A percentile compares a stretch with the other conserved stretches of the same genome.
These are phyloP conservation scores for Ustilago bromivora DNA, from an alignment of 1,284 basidiomycete species.

Conservation along the genomic window DNA sequence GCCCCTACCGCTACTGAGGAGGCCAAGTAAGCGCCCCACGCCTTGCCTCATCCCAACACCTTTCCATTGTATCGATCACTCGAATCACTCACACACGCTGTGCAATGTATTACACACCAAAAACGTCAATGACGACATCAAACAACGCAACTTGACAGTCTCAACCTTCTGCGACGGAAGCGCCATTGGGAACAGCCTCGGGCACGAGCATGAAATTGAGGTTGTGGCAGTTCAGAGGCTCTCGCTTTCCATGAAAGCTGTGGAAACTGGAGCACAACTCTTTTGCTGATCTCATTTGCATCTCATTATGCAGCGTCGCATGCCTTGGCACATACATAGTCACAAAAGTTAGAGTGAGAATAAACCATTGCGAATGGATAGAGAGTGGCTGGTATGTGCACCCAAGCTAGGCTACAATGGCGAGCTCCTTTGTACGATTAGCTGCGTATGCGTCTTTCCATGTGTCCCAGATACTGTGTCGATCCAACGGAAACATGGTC, in stretches of 20 bases:
- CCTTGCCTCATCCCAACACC: not conserved
- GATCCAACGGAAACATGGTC: not conserved
- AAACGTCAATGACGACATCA: not conserved
- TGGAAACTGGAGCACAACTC: not conserved
- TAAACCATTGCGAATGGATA: not conserved
- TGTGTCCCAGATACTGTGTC: slow-evolving; percentile 63
- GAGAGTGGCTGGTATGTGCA: not conserved
- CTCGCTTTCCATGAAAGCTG: too few relatives aligned
- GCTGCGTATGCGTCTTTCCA: slow-evolving; percentile 68
- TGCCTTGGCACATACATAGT: not conserved
- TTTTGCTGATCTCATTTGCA: too few relatives aligned
- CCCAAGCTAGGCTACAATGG: slow-evolving; percentile 51
- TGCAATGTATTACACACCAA: slow-evolving; percentile 12
- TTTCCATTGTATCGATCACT: not conserved
- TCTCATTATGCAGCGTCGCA: not conserved
- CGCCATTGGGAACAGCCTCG: too few relatives aligned
- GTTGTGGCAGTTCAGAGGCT: too few relatives aligned
- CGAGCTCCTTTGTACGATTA: slow-evolving; percentile 64
- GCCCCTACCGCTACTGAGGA: slow-evolving; percentile 31
- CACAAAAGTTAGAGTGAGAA: not conserved
- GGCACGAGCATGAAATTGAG: too few relatives aligned
- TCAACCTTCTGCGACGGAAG: too few relatives aligned
- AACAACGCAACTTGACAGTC: not conserved
- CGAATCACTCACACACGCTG: not conserved
- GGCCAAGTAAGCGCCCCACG: slow-evolving; percentile 26